Base-by-base conservation (phyloP, 805 yeast genomes). In the Ogataea saltuana region DNA sequence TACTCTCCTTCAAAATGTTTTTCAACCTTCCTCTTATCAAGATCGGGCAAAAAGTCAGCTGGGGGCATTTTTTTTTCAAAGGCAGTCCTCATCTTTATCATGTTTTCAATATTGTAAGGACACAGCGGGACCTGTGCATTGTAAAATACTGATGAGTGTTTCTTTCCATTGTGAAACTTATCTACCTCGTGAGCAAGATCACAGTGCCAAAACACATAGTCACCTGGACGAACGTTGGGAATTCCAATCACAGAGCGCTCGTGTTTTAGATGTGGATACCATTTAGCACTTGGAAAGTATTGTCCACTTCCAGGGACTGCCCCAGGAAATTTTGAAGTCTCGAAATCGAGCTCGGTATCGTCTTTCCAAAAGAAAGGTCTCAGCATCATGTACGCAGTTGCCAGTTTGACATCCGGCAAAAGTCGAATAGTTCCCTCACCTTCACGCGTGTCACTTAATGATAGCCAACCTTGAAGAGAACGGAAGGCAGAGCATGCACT, bases 381-480 rank as follows among this genome's bases (percentile, higher is more conserved):
- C 32, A 71, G 54, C 46, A 72, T 49, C 20, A 61, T 46, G 50
- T 72, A 72, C 2, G 75, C 67, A 11, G 68, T 67, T 13, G 59
- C 63, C 31, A 61, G 60, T 40, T 59, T 65, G 12, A 72, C 47
- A 33, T 57, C 48, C 3, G 77, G 76, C 10, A 60, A 58, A 35
- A 72, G 53, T 33, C 56, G 46, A 29, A 72, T 55, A 11, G 74
- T 63, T 6, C 76, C 76, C 44, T 68, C 70, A n/a, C 64, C 63
- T 12, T 67, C 57, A 12, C 59, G 61, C 10, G 56, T 63, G 13
- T 58, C 60, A 13, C 68, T 59, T 44, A 72, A 53, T 3, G 74
- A 61, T 13, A 71, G 49, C 75, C 76, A 72, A 6, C 75, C 75
- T 52, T 72, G 76, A 33, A 69, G 65, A 4, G 71, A 56, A 39